phyloP scores from a whole-genome alignment of 164 flowering plant species.

The Berberis thunbergii region DNA sequence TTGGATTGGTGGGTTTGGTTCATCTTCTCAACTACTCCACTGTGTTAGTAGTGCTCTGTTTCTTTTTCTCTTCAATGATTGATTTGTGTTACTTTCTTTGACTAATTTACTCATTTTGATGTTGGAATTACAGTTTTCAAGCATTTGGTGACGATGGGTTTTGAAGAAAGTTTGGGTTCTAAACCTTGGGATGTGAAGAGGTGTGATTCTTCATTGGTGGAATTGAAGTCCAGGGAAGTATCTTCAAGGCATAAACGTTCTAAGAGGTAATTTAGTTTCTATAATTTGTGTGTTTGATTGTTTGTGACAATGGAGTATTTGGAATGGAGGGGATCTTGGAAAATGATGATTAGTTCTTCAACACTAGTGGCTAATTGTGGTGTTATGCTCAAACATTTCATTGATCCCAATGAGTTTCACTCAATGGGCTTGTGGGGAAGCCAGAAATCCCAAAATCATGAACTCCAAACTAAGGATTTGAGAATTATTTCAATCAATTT shows the following conservation, averaged over 20 bases:
- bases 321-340: not conserved
- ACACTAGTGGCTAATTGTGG: not conserved
- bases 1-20: no score
- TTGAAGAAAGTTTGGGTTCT: slow-evolving; percentile 8
- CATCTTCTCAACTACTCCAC: slow-evolving; percentile 13
- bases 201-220: slow-evolving; percentile 25
- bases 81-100: not conserved
- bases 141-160: slow-evolving; percentile 12
- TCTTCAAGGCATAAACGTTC: slow-evolving; percentile 36
- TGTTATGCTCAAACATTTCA: not conserved
- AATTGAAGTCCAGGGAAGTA: slow-evolving; percentile 25
- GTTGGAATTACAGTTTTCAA: slow-evolving; percentile 23
- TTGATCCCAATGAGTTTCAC: no score
- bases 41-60: slow-evolving; percentile 8
- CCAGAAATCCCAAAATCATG: no score
- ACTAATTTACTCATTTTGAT: not conserved
- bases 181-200: slow-evolving; percentile 23
- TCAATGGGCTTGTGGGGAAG: no score
- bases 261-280: slow-evolving; percentile 23
- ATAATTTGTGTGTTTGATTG: not conserved
- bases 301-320: not conserved
- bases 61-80: slow-evolving; percentile 8
- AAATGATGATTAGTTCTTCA: not conserved
- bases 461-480: not conserved
- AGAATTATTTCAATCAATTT: not conserved